Conservation (phyloP, 2,329 filamentous ascomycete species). For the Cephalotrichum gorgonifer region DNA sequence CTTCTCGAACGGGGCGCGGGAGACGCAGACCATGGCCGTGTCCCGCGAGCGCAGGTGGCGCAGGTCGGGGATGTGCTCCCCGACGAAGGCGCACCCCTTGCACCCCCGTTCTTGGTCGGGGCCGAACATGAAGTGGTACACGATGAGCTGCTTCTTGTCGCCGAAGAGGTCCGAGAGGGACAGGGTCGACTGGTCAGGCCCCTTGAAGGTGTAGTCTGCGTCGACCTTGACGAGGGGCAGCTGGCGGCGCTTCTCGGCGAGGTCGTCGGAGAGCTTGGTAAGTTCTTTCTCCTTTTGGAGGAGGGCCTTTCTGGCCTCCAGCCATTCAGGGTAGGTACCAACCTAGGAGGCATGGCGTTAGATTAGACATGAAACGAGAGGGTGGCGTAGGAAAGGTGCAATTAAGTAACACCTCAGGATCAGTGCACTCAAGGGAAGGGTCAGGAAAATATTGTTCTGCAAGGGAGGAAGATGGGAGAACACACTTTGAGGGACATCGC, state of each 20-base stretch:
- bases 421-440: too few species aligned
- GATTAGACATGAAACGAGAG: too few species aligned
- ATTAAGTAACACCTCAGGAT: too few species aligned
- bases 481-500: too few species aligned
- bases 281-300: slow-evolving; percentile 23
- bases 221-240: slow-evolving; percentile 29
- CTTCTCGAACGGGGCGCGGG: slow-evolving; percentile 24
- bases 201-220: slow-evolving; percentile 24
- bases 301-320: slow-evolving; percentile 19
- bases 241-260: slow-evolving; percentile 19
- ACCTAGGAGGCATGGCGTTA: too few species aligned
- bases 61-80: slow-evolving; percentile 26
- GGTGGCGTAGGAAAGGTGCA: too few species aligned
- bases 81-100: slow-evolving; percentile 24
- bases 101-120: slow-evolving; percentile 23
- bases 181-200: slow-evolving; percentile 13
- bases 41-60: slow-evolving; percentile 24
- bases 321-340: slow-evolving; percentile 22
- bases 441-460: too few species aligned
- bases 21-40: slow-evolving; percentile 26
- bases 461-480: too few species aligned
- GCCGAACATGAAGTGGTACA: slow-evolving; percentile 37
- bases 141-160: slow-evolving; percentile 22
- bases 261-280: slow-evolving; percentile 16
- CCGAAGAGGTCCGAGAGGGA: slow-evolving; percentile 21